These are phyloP conservation scores for Cyanidiococcus yangmingshanensis DNA, from an alignment of 23 red algal species.

Conservation along the genomic window DNA sequence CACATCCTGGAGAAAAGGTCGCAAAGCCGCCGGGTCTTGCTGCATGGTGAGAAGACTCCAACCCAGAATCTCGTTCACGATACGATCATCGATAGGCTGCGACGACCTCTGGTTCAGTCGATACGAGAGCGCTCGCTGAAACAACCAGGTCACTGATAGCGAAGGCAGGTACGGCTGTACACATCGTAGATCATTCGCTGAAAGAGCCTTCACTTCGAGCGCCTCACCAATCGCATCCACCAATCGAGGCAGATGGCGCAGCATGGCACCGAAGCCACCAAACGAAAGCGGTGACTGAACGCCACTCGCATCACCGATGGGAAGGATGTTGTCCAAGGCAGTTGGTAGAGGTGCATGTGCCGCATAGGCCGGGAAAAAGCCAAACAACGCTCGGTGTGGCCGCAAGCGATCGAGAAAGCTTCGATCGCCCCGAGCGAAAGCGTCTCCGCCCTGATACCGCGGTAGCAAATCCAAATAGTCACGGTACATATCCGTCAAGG, in stretches of 20 bases:
- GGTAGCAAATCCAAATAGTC: conserved; percentile 54
- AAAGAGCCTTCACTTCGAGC: conserved; percentile 35
- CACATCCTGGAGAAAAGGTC: conserved; percentile 74
- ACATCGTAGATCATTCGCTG: conserved; percentile 27
- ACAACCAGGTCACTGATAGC: conserved; percentile 62
- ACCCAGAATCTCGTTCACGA: conserved; percentile 24
- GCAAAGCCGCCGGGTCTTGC: conserved; percentile 34
- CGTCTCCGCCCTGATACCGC: conserved; percentile 34
- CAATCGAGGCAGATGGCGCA: conserved; percentile 61
- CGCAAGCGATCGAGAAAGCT: background rate
- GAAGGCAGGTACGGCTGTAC: conserved; percentile 65
- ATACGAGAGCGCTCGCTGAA: conserved; percentile 64
- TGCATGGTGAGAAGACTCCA: conserved; percentile 37
- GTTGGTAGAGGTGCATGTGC: conserved; percentile 34
- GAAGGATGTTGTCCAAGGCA: conserved; percentile 41
- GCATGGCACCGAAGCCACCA: conserved; percentile 78
- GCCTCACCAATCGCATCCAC: conserved; percentile 46
- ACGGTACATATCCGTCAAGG: conserved; percentile 46
- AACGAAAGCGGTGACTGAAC: conserved; percentile 83
- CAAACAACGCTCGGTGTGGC: conserved; percentile 54
- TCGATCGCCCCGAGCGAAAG: conserved; percentile 25
- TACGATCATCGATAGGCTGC: background rate
- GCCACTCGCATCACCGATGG: conserved; percentile 64
- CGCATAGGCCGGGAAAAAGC: conserved; percentile 60
- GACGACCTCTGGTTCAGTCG: background rate